phyloP scores from a whole-genome alignment of 148 eudicot genomes.

The Mesembryanthemum crystallinum region DNA sequence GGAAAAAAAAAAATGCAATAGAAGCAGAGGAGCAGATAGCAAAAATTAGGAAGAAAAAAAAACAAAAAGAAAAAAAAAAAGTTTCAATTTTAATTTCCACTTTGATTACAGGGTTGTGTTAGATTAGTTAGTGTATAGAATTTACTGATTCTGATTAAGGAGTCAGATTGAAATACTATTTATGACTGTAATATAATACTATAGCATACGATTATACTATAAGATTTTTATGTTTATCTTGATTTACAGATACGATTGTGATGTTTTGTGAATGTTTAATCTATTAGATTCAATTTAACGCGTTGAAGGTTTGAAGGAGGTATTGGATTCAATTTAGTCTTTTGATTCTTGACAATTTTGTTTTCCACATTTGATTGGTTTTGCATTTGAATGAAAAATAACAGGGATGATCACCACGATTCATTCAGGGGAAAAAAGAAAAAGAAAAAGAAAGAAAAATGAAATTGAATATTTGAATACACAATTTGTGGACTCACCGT shows the following conservation, averaged over 20 bases:
- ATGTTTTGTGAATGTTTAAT: no score
- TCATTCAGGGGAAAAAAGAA: no score
- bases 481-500: no score
- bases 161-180: slow-evolving; percentile 20
- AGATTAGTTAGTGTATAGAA: slow-evolving; percentile 31
- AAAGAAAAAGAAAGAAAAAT: no score
- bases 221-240: slow-evolving; percentile 1
- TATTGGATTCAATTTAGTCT: no score
- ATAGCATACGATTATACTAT: slow-evolving; percentile 15
- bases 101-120: slow-evolving; percentile 16
- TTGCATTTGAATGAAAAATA: no score
- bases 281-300: no score
- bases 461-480: no score
- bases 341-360: no score
- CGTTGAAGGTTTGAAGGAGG: no score
- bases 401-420: no score
- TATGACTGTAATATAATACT: slow-evolving; percentile 18
- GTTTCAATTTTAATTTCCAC: slow-evolving; percentile 2
- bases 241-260: neutral
- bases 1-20: neutral
- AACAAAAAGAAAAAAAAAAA: slow-evolving; percentile 6
- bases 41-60: slow-evolving; percentile 1
- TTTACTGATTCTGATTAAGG: slow-evolving; percentile 26
- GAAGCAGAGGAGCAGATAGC: slow-evolving; percentile 5
- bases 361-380: no score